Evolutionary conservation across 169 alveolate genomes (phyloP).

Genomic region (Miamiensis avidus): DNA sequence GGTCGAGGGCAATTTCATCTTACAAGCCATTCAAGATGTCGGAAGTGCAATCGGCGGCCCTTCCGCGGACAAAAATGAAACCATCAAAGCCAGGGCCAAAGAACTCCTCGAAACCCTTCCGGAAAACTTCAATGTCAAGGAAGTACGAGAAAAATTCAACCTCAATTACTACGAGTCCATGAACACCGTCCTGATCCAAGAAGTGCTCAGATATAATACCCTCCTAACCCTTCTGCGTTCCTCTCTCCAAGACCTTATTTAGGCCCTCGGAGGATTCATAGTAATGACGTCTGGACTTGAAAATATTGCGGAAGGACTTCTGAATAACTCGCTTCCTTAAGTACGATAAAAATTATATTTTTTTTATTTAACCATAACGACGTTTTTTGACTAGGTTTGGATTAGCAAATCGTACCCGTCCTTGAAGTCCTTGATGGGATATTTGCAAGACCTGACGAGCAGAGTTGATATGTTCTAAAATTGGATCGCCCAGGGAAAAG

Average conservation of each 20-base stretch:
- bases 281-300: slow-evolving; percentile 47
- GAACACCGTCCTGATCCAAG: slow-evolving; percentile 90
- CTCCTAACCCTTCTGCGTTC: slow-evolving; percentile 49
- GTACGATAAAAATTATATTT: not conserved
- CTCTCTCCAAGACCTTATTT: slow-evolving; percentile 31
- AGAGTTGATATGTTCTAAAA: slow-evolving; percentile 63
- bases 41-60: slow-evolving; percentile 39
- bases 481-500: slow-evolving; percentile 63
- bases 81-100: slow-evolving; percentile 68
- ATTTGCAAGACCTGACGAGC: slow-evolving; percentile 56
- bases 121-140: slow-evolving; percentile 73
- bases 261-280: slow-evolving; percentile 37
- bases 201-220: slow-evolving; percentile 86
- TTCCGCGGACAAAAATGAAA: slow-evolving; percentile 68
- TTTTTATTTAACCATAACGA: too few species aligned
- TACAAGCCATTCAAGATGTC: slow-evolving; percentile 39
- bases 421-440: slow-evolving; percentile 56
- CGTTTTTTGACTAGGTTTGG: slow-evolving; percentile 34
- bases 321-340: slow-evolving; percentile 32
- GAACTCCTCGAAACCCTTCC: slow-evolving; percentile 68
- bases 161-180: slow-evolving; percentile 86
- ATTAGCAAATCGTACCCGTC: slow-evolving; percentile 57
- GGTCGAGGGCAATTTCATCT: slow-evolving; percentile 76
- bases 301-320: slow-evolving; percentile 46
- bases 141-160: slow-evolving; percentile 77